These are phyloP conservation scores for Barbarea vulgaris DNA, from an alignment of 345 rosid genomes.

Conservation along the genomic window DNA sequence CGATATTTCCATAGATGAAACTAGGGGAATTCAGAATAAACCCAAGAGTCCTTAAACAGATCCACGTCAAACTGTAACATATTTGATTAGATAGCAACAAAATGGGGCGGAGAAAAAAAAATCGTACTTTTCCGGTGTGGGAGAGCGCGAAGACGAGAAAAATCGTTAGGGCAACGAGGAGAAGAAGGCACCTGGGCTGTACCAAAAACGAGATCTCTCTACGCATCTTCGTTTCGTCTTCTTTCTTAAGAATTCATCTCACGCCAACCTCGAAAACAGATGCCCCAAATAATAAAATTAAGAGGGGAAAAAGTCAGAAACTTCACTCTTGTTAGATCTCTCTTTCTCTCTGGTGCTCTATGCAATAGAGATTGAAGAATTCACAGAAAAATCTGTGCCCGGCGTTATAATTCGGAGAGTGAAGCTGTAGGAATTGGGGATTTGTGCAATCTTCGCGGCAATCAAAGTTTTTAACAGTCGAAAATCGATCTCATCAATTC, in stretches of 20 bases:
- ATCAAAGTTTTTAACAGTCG: constrained; percentile 23
- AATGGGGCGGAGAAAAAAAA: constrained; percentile 18
- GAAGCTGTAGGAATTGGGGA: background rate
- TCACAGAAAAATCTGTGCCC: background rate
- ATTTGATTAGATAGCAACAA: background rate
- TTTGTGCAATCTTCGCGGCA: constrained; percentile 31
- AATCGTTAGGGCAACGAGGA: constrained; percentile 48
- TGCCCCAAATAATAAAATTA: background rate
- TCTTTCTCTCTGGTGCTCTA: background rate
- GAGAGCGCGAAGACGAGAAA: constrained; percentile 60
- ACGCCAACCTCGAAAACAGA: constrained; percentile 13
- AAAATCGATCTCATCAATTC: constrained; percentile 33
- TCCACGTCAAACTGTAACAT: constrained; percentile 13
- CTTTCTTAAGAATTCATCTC: constrained; percentile 32
- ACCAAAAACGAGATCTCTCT: constrained; percentile 62
- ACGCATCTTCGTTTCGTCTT: constrained; percentile 49
- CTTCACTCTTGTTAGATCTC: constrained; percentile 27
- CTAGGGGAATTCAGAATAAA: background rate
- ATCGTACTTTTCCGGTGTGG: constrained; percentile 47
- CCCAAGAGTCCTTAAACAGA: constrained; percentile 15
- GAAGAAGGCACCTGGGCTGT: constrained; percentile 64
- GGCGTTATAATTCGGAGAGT: background rate
- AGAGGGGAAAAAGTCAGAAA: background rate
- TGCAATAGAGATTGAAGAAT: background rate
- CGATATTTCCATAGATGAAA: constrained; percentile 10